Evolutionary conservation across 805 yeast genomes (phyloP), one percentile per base, ranked within the genome.

Genomic region (Aciculoconidium aculeatum): DNA sequence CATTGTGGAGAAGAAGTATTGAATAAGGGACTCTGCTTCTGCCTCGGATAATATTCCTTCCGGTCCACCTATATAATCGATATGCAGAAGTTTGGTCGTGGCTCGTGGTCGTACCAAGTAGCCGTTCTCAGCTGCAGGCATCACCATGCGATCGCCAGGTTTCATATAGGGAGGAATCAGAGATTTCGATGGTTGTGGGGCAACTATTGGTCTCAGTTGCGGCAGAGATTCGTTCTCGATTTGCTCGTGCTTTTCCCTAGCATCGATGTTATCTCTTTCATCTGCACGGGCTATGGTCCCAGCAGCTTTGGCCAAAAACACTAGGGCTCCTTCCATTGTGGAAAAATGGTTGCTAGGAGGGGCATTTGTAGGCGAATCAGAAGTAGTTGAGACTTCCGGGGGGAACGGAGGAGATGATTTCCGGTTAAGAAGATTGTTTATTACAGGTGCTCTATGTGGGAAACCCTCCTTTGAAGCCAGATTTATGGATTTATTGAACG

Each of bases 271-370:
- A 44, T 78, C 84, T 38, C 82, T 58, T 38, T 69, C 77, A 44
- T 77, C 85, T 3, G 81, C 79, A 35, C 70, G 65, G 3, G 87
- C 83, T 11, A 80, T 77, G 7, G 80, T 71, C 0, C 87, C 90
- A 1, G 90, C 92, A 0, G 87, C 84, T 40, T 77, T 77, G 5
- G 92, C 90, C 13, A 82, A 51, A 48, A 77, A 82, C 16, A 75
- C 79, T 37, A 82, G 58, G 0, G 90, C 84, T 6, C 82, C 81
- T 41, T 61, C 67, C 62, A 62, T 60, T 9, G 68, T 58, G 15
- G 65, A 58, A 36, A 64, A 60, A 27, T 60, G 65, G 28, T 40
- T 50, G 10, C 23, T 31, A 9, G 39, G 32, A 14, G 28, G 32
- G 14, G 28, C 19, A 14, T 11, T 21, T 12, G 13, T 13, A 22